Evolutionary conservation across 2,329 filamentous ascomycete species (phyloP).

Genomic region (Nigrospora sphaerica): DNA sequence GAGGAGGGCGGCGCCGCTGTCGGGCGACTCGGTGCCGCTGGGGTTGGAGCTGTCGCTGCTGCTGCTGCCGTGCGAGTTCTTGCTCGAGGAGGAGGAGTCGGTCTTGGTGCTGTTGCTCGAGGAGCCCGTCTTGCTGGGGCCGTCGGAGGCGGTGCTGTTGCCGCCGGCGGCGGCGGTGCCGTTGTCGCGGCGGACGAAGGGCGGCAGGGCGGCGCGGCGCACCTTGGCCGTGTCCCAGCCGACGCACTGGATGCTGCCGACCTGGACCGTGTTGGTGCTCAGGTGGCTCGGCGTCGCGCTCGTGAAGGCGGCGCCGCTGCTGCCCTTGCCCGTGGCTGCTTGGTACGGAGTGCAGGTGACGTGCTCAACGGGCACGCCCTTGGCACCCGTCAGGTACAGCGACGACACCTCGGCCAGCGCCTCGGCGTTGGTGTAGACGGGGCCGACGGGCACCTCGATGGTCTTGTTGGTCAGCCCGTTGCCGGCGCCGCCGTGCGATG

Average conservation of each 20-base stretch:
- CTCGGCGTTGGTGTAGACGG: slow-evolving; percentile 4
- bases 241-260: slow-evolving; percentile 15
- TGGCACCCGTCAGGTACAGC: slow-evolving; percentile 11
- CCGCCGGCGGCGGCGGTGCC: too few species aligned
- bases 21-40: too few species aligned
- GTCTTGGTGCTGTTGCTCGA: too few species aligned
- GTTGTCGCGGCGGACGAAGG: too few species aligned
- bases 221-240: too few species aligned
- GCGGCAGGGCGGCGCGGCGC: too few species aligned
- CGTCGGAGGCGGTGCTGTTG: too few species aligned
- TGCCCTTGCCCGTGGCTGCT: slow-evolving; percentile 6
- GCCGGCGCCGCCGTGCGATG: slow-evolving; percentile 9
- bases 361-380: slow-evolving; percentile 1
- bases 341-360: slow-evolving; percentile 14
- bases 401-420: slow-evolving; percentile 12
- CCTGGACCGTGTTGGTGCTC: slow-evolving; percentile 16
- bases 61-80: too few species aligned
- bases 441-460: slow-evolving; percentile 7
- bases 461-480: background rate
- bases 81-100: too few species aligned
- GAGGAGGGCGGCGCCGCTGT: too few species aligned
- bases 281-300: slow-evolving; percentile 9
- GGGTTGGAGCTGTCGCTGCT: too few species aligned
- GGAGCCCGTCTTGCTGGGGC: too few species aligned
- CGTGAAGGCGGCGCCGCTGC: slow-evolving; percentile 9